Evolutionary conservation across 176 grass and related monocot species (phyloP).

Genomic region (Phoenix dactylifera): DNA sequence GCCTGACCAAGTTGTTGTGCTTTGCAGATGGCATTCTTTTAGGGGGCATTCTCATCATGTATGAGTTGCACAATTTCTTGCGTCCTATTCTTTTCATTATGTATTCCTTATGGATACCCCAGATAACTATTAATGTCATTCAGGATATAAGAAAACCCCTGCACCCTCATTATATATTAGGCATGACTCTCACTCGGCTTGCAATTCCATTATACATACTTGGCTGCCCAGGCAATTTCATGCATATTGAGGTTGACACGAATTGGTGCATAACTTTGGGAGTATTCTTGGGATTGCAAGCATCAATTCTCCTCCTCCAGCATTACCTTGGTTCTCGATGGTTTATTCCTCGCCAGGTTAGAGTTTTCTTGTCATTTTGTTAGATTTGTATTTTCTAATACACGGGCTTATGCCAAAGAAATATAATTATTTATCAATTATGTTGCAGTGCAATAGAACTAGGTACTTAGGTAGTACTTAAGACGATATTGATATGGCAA

Average conservation of each 20-base stretch:
- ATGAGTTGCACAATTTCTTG: conserved; percentile 85
- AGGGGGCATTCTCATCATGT: conserved; percentile 87
- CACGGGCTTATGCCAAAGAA: too few relatives aligned
- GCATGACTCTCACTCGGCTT: conserved; percentile 75
- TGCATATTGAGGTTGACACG: conserved; percentile 67
- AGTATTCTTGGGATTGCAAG: conserved; percentile 65
- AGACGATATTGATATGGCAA: too few relatives aligned
- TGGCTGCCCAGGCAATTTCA: conserved; percentile 92
- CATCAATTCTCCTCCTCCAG: conserved; percentile 69
- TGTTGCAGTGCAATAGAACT: too few relatives aligned
- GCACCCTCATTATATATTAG: conserved; percentile 88
- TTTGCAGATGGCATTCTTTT: conserved; percentile 96
- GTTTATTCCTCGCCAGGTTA: conserved; percentile 94
- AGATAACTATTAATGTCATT: conserved; percentile 93
- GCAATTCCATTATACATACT: conserved; percentile 88
- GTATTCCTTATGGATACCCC: conserved; percentile 96
- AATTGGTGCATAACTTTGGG: conserved; percentile 77
- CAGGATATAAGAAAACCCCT: conserved; percentile 91
- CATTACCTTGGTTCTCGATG: conserved; percentile 94
- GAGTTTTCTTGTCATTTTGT: conserved; percentile 18
- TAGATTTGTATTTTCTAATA: too few relatives aligned
- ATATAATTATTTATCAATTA: too few relatives aligned
- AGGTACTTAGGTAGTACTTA: too few relatives aligned
- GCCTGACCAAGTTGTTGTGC: neutral
- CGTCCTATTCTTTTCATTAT: conserved; percentile 60